Conservation (phyloP, 2,329 filamentous ascomycete genomes). For the Dryadomyces sulphureus region DNA sequence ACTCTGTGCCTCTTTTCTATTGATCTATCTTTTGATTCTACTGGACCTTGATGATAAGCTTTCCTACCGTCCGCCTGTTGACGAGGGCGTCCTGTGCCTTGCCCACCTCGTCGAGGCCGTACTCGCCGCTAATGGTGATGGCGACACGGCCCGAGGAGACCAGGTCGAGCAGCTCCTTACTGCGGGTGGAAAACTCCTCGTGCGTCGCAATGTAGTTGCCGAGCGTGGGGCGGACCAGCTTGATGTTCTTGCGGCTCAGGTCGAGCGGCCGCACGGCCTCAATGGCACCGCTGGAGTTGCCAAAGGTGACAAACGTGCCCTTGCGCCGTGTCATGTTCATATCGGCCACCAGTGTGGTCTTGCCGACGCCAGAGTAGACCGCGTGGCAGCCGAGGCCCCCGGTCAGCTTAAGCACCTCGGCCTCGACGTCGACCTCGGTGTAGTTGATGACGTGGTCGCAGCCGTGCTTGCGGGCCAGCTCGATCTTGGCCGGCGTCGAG, state of each 20-base stretch:
- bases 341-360: constrained; percentile 68
- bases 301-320: constrained; percentile 64
- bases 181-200: constrained; percentile 48
- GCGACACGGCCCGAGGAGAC: constrained; percentile 9
- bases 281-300: constrained; percentile 64
- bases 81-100: constrained; percentile 13
- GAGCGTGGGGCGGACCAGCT: constrained; percentile 57
- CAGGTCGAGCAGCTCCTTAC: constrained; percentile 11
- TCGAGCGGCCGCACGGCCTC: constrained; percentile 42
- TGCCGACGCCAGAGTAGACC: constrained; percentile 75
- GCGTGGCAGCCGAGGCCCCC: constrained; percentile 57
- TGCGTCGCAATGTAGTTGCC: constrained; percentile 54
- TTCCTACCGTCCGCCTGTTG: constrained; percentile 10
- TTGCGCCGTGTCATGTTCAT: constrained; percentile 60
- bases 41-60: constrained; percentile 8
- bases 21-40: too few relatives aligned
- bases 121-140: constrained; percentile 9
- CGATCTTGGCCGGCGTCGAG: constrained; percentile 57
- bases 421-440: constrained; percentile 37
- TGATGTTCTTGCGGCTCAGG: constrained; percentile 58
- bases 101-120: constrained; percentile 7
- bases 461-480: constrained; percentile 54
- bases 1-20: too few relatives aligned
- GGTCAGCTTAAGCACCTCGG: constrained; percentile 52
- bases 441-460: constrained; percentile 65